Evolutionary conservation across 1,284 basidiomycete species (phyloP), one percentile per base, ranked within the genome.

Genomic region (Sanghuangporus baumii): DNA sequence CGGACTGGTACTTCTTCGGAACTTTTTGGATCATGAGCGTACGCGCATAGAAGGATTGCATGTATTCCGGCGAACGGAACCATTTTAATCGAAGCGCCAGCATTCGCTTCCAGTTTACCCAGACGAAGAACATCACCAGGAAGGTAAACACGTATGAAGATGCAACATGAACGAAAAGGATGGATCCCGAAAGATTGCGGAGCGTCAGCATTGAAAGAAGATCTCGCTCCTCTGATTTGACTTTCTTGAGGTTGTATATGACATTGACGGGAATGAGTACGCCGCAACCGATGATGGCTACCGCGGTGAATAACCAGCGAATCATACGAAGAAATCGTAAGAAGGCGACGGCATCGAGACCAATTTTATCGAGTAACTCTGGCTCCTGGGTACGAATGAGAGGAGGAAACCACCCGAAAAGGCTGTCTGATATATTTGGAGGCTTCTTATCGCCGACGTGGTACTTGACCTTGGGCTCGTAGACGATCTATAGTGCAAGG

Each of bases 291-390:
- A 94, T 76, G 57, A 84, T 57, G 0, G 90, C 85, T 60, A 94
- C 80, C 46, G 77, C 75, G 50, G 83, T 77, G 78, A 95, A 96
- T 46, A 93, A 78, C 79, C 84, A 86, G 31, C 94, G 87, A 71
- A 92, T 83, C 78, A 99, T 87, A 65, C 94, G 87, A 34, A 91
- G 81, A 74, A 99, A 98, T 23, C 96, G 89, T 18, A 99, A 84
- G 74, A 93, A 99, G 12, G 91, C 84, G 57, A 94, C 89, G 0
- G 96, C 96, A 73, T 99, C 97, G 20, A 98, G 85, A 16, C 93
- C 96, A 70, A 98, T 84, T 73, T 96, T 94, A 68, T 92, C 86
- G 37, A 98, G 80, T 51, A 98, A 84, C 68, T 94, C 89, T 34
- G 89, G 85, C 74, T 99, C 96, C 69, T 90, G 89, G 36, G 90